Percentiles rank a stretch among this genome's conserved stretches.
Evolutionary conservation across 306 rosid species (phyloP).

Genomic region (Medicago arabica): DNA sequence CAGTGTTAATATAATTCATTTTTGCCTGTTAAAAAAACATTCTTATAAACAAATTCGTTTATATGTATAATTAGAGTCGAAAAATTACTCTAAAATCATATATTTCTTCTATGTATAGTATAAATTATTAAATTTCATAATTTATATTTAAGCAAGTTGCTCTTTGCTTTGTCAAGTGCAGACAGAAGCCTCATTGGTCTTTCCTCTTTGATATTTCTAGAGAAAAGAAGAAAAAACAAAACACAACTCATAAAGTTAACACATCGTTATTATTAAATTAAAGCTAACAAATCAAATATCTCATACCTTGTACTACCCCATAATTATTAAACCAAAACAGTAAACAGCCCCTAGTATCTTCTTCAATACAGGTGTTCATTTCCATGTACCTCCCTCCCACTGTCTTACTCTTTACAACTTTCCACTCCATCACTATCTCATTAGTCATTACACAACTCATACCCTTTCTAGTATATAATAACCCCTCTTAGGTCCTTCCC

Average conservation of each 20-base stretch:
- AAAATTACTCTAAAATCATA: no score
- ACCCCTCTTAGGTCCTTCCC: background rate
- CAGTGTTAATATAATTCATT: no score
- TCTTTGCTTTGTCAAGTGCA: background rate
- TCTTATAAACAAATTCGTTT: no score
- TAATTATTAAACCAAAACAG: background rate
- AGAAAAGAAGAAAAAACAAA: no score
- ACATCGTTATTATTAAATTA: no score
- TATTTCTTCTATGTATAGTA: no score
- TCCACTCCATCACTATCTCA: background rate
- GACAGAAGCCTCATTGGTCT: background rate
- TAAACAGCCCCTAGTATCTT: conserved; percentile 10
- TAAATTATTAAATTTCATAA: no score
- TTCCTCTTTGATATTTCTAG: no score
- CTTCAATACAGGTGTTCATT: background rate
- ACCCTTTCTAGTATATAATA: background rate
- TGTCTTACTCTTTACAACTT: background rate
- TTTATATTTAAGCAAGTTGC: background rate
- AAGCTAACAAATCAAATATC: background rate
- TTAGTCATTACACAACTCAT: background rate
- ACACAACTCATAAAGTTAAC: no score
- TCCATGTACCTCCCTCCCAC: background rate
- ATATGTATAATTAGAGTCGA: no score
- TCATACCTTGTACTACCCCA: no score
- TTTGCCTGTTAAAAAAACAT: no score